Conservation (phyloP, 2,329 filamentous ascomycete species). For the Arachnopeziza araneosa region DNA sequence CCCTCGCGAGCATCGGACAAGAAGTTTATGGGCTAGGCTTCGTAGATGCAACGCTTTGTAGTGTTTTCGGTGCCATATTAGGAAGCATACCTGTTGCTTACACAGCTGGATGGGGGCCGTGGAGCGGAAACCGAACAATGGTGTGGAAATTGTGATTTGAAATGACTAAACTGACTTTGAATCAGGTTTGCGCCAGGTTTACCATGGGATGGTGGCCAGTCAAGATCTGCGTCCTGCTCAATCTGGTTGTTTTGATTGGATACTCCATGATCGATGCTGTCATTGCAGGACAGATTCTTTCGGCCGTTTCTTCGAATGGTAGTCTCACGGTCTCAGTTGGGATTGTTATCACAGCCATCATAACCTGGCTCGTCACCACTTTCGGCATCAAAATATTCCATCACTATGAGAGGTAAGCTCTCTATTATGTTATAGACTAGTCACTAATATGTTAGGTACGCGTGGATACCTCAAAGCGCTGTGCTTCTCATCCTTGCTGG, state of each 20-base stretch:
- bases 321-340: constrained; percentile 59
- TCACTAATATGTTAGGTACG: constrained; percentile 39
- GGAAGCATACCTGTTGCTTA: constrained; percentile 52
- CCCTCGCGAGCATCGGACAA: constrained; percentile 57
- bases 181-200: constrained; percentile 46
- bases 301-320: constrained; percentile 54
- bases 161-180: constrained; percentile 18
- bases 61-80: constrained; percentile 50
- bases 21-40: constrained; percentile 54
- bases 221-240: constrained; percentile 57
- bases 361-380: constrained; percentile 58
- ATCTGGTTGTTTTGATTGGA: constrained; percentile 56
- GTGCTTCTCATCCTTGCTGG: constrained; percentile 58
- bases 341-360: constrained; percentile 58
- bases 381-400: constrained; percentile 66
- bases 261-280: constrained; percentile 60
- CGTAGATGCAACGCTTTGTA: constrained; percentile 48
- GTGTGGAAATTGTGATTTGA: constrained; percentile 27
- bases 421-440: background rate
- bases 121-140: constrained; percentile 57
- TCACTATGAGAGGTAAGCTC: constrained; percentile 53
- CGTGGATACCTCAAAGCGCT: constrained; percentile 58
- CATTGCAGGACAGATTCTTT: constrained; percentile 62
- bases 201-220: constrained; percentile 62
- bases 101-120: constrained; percentile 56